Conservation (phyloP, 1,284 basidiomycete species). For the Cystobasidiaceae sp. region DNA sequence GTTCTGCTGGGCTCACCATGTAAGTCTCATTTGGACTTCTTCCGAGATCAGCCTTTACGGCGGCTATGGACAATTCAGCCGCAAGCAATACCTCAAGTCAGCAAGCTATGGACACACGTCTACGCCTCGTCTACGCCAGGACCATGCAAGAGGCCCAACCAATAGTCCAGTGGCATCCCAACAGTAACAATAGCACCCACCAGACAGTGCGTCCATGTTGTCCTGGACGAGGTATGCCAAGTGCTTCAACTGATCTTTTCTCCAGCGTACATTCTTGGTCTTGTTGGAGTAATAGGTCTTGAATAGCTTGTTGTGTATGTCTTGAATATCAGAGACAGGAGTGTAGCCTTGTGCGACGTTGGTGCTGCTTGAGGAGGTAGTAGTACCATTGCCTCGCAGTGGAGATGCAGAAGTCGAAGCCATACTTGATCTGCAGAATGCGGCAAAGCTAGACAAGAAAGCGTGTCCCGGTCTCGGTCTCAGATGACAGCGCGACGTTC, state of each 20-base stretch:
- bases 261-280: constrained; percentile 55
- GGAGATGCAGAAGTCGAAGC: too few species aligned
- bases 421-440: too few species aligned
- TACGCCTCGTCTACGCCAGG: too few species aligned
- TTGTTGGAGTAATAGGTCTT: constrained; percentile 54
- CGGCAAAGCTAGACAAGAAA: too few species aligned
- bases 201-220: constrained; percentile 53
- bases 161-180: too few species aligned
- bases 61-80: too few species aligned
- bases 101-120: too few species aligned
- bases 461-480: too few species aligned
- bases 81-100: too few species aligned
- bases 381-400: too few species aligned
- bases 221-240: constrained; percentile 60
- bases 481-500: too few species aligned
- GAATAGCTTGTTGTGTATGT: constrained; percentile 51
- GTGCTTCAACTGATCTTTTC: constrained; percentile 61
- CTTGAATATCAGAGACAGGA: constrained; percentile 1
- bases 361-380: not conserved
- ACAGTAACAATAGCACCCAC: not conserved
- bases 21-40: constrained; percentile 53
- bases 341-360: not conserved
- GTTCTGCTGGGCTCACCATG: constrained; percentile 49
- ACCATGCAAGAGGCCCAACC: too few species aligned
- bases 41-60: constrained; percentile 56